These are phyloP conservation scores for Ascoidea asiatica DNA, from an alignment of 805 yeast species.

Conservation along the genomic window DNA sequence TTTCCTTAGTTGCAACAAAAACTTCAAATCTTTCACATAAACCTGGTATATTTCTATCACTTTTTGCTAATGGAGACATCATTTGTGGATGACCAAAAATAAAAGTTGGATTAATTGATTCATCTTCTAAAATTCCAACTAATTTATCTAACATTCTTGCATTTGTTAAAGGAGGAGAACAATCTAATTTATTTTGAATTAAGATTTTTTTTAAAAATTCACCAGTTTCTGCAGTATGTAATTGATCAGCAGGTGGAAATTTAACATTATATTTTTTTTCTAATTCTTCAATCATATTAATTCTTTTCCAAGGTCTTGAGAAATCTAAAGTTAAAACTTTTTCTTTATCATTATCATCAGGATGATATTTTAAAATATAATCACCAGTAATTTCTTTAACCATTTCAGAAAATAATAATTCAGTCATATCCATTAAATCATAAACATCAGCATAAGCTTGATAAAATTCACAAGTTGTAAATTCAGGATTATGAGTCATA, in stretches of 20 bases:
- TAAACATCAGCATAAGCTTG: slow-evolving; percentile 54
- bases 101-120: slow-evolving; percentile 92
- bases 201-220: slow-evolving; percentile 73
- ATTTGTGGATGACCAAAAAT: slow-evolving; percentile 98
- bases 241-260: slow-evolving; percentile 92
- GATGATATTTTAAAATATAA: slow-evolving; percentile 79
- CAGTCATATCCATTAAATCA: slow-evolving; percentile 74
- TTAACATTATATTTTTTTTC: slow-evolving; percentile 76
- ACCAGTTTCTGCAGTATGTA: slow-evolving; percentile 90
- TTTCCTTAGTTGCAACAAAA: slow-evolving; percentile 96
- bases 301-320: slow-evolving; percentile 96
- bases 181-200: slow-evolving; percentile 69
- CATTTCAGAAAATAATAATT: slow-evolving; percentile 88
- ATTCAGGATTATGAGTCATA: slow-evolving; percentile 88
- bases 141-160: slow-evolving; percentile 98
- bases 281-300: slow-evolving; percentile 92
- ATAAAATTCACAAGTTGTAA: slow-evolving; percentile 82
- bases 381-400: slow-evolving; percentile 89
- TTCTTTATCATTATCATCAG: slow-evolving; percentile 77
- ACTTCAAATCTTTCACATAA: slow-evolving; percentile 97
- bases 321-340: slow-evolving; percentile 72
- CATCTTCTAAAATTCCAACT: slow-evolving; percentile 93
- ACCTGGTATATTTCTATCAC: slow-evolving; percentile 85
- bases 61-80: slow-evolving; percentile 99
- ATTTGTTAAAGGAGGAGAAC: slow-evolving; percentile 85